phyloP scores from a whole-genome alignment of 2,329 filamentous ascomycete genomes.

The Ilyonectria sp. region DNA sequence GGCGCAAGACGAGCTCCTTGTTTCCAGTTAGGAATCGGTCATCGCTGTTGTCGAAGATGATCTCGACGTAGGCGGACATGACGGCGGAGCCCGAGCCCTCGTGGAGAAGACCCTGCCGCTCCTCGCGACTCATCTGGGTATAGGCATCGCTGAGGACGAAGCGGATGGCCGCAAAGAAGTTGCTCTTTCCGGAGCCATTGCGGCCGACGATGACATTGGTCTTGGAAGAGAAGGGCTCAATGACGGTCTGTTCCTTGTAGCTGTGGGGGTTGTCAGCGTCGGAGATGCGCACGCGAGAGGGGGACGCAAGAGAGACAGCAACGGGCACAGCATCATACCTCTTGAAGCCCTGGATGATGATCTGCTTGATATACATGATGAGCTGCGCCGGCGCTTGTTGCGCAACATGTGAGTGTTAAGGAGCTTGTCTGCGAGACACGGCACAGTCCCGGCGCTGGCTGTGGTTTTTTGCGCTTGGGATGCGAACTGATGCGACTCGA shows the following conservation, averaged over 20 bases:
- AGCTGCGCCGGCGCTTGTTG: conserved; percentile 55
- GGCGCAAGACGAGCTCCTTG: conserved; percentile 89
- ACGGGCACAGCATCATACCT: conserved; percentile 70
- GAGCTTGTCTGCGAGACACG: conserved; percentile 44
- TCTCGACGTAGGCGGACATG: conserved; percentile 99
- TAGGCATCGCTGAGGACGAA: conserved; percentile 99
- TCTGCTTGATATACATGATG: conserved; percentile 98
- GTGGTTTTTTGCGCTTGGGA: conserved; percentile 35
- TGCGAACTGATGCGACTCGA: conserved; percentile 48
- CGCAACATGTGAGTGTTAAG: conserved; percentile 54
- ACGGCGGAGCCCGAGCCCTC: conserved; percentile 98
- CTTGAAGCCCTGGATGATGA: conserved; percentile 99
- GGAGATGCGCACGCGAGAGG: conserved; percentile 14
- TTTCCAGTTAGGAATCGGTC: conserved; percentile 95
- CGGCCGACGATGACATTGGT: conserved; percentile 99
- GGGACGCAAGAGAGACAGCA: conserved; percentile 21
- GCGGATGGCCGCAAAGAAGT: conserved; percentile 99
- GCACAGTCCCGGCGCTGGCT: conserved; percentile 44
- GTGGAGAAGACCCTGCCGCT: conserved; percentile 95
- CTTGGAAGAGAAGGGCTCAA: conserved; percentile 97
- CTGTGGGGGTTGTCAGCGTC: conserved; percentile 62
- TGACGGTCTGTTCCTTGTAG: conserved; percentile 99
- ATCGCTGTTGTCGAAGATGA: conserved; percentile 98
- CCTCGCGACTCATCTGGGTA: conserved; percentile 94
- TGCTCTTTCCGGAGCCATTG: conserved; percentile 99